A percentile compares a stretch with the other conserved stretches of the same genome.
These are phyloP conservation scores for Fistulinella prunicolor DNA, from an alignment of 768 basidiomycete species.

Conservation along the genomic window DNA sequence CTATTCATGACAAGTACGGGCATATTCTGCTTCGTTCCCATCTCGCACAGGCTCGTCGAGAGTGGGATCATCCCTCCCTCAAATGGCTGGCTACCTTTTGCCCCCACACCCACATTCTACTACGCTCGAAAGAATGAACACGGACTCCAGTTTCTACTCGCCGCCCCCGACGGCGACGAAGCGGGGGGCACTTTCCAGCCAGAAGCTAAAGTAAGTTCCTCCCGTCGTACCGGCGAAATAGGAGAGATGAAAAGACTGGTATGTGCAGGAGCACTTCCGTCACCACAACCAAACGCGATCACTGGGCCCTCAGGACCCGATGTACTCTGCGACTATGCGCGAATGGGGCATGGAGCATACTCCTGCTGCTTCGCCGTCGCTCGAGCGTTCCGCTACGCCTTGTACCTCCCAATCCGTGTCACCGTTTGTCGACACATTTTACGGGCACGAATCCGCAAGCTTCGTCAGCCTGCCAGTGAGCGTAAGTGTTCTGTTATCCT, in stretches of 20 bases:
- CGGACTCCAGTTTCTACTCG: not conserved
- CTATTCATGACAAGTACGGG: conserved; percentile 23
- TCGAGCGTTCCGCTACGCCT: not conserved
- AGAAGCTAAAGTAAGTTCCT: conserved; percentile 5
- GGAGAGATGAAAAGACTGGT: too few species aligned
- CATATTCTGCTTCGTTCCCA: conserved; percentile 26
- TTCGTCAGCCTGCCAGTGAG: conserved; percentile 1
- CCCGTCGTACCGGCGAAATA: not conserved
- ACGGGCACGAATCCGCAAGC: conserved; percentile 5
- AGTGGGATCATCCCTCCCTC: conserved; percentile 19
- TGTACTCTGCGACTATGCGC: not conserved
- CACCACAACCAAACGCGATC: not conserved
- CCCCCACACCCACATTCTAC: not conserved
- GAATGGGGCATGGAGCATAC: too few species aligned
- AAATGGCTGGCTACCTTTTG: conserved; percentile 1
- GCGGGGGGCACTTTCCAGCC: not conserved
- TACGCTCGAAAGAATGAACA: not conserved
- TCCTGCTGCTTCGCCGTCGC: not conserved
- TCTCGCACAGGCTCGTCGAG: conserved; percentile 23
- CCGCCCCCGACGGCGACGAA: not conserved
- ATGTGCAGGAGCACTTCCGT: too few species aligned
- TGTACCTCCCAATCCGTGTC: not conserved
- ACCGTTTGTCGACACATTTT: not conserved
- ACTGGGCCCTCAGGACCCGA: not conserved
- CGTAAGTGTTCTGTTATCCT: conserved; percentile 6